A percentile compares a stretch with the other conserved stretches of the same genome.
Conservation (phyloP, 805 yeast species). For the Candida ipomoeae region DNA sequence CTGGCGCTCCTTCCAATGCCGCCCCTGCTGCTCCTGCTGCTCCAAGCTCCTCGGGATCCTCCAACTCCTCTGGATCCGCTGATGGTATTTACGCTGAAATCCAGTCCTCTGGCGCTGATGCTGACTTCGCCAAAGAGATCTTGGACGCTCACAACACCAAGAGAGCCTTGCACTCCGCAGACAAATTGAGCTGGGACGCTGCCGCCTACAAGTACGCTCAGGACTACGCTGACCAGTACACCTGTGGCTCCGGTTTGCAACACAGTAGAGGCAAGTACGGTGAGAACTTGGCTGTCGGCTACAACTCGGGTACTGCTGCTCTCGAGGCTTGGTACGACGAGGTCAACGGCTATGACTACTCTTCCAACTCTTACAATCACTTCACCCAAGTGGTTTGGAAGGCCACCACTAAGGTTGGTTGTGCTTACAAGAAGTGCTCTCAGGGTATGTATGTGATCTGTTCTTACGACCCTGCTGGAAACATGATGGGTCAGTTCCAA, state of each 20-base stretch:
- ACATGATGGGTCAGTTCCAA: constrained; percentile 44
- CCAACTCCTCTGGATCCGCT: background rate
- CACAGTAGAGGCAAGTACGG: constrained; percentile 19
- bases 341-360: constrained; percentile 14
- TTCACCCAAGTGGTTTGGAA: constrained; percentile 82
- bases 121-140: constrained; percentile 41
- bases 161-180: constrained; percentile 15
- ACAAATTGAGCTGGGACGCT: constrained; percentile 51
- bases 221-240: constrained; percentile 42
- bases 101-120: constrained; percentile 16
- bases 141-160: constrained; percentile 54
- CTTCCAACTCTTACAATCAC: constrained; percentile 38
- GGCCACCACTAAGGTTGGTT: constrained; percentile 57
- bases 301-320: constrained; percentile 24
- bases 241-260: constrained; percentile 31
- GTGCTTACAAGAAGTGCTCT: constrained; percentile 63
- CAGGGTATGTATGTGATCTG: constrained; percentile 63
- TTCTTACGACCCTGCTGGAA: constrained; percentile 73
- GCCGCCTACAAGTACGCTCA: constrained; percentile 52
- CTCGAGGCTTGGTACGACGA: constrained; percentile 19
- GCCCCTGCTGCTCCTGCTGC: constrained; percentile 1
- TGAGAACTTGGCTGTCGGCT: constrained; percentile 35
- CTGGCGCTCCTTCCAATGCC: background rate
- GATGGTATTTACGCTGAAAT: constrained; percentile 20
- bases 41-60: background rate